phyloP scores from a whole-genome alignment of 371 early-diverging fungal genomes.

The Entomophthora muscae region DNA sequence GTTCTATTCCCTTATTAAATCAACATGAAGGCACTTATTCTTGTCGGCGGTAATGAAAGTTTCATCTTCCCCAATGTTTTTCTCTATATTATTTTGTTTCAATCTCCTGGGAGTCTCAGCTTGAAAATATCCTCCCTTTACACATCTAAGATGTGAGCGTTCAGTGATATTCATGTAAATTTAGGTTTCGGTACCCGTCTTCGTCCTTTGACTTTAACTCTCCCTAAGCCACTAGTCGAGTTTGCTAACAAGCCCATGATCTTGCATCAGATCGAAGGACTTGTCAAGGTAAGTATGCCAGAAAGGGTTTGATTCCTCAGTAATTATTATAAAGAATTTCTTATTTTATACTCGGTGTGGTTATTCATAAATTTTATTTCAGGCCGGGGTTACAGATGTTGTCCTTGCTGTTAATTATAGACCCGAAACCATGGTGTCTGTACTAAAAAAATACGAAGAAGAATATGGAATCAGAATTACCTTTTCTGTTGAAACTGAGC shows the following conservation, averaged over 20 bases:
- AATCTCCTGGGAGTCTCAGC: no score
- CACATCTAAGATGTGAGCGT: no score
- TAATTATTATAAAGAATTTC: no score
- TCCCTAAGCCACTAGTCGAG: conserved; percentile 98
- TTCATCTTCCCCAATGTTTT: no score
- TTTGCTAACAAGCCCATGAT: conserved; percentile 99
- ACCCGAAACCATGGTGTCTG: conserved; percentile 85
- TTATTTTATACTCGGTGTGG: neutral
- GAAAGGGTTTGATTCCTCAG: no score
- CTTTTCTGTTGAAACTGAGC: conserved; percentile 92
- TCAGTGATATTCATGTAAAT: no score
- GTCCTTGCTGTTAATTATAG: conserved; percentile 98
- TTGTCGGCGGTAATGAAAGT: conserved; percentile 96
- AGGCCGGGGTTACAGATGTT: conserved; percentile 94
- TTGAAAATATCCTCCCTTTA: no score
- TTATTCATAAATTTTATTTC: conserved; percentile 4
- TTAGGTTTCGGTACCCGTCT: conserved; percentile 96
- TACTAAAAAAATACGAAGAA: conserved; percentile 70
- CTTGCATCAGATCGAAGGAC: conserved; percentile 95
- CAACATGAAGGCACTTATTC: conserved; percentile 92
- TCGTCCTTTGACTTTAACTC: conserved; percentile 92
- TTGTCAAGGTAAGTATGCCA: conserved; percentile 67
- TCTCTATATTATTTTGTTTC: no score
- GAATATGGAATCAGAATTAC: conserved; percentile 82
- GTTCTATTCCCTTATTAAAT: neutral